Conservation (phyloP, 2,329 filamentous ascomycete species). For the Chrysosphaeria jannelii region DNA sequence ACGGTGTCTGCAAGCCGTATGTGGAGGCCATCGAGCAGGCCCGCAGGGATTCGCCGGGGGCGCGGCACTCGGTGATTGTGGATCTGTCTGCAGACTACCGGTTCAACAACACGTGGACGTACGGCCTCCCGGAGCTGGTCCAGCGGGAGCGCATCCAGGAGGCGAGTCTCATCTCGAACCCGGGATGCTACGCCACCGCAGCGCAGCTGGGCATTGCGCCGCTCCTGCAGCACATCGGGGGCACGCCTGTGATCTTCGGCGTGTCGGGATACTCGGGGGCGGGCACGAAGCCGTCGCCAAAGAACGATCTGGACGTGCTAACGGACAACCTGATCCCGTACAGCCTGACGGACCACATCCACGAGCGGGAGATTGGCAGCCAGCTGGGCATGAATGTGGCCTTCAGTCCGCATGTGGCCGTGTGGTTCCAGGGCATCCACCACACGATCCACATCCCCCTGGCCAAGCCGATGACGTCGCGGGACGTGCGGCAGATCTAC, state of each 20-base stretch:
- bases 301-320: slow-evolving; percentile 68
- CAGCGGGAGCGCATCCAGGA: slow-evolving; percentile 46
- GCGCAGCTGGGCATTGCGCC: slow-evolving; percentile 74
- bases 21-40: slow-evolving; percentile 61
- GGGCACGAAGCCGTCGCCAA: slow-evolving; percentile 75
- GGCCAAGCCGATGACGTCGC: slow-evolving; percentile 57
- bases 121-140: slow-evolving; percentile 66
- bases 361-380: slow-evolving; percentile 64
- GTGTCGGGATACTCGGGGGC: slow-evolving; percentile 86
- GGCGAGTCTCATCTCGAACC: slow-evolving; percentile 64
- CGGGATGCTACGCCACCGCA: slow-evolving; percentile 84
- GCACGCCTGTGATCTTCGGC: slow-evolving; percentile 59
- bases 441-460: slow-evolving; percentile 78
- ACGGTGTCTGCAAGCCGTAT: slow-evolving; percentile 79
- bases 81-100: slow-evolving; percentile 94
- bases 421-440: slow-evolving; percentile 89
- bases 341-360: slow-evolving; percentile 75
- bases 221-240: slow-evolving; percentile 44
- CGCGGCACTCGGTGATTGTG: slow-evolving; percentile 43
- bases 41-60: slow-evolving; percentile 9
- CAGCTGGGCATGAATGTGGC: slow-evolving; percentile 45
- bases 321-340: slow-evolving; percentile 77
- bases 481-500: slow-evolving; percentile 81
- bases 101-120: slow-evolving; percentile 64
- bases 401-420: slow-evolving; percentile 84